Evolutionary conservation across 495 filamentous ascomycete genomes (phyloP).

Genomic region (Glarea lozoyensis): DNA sequence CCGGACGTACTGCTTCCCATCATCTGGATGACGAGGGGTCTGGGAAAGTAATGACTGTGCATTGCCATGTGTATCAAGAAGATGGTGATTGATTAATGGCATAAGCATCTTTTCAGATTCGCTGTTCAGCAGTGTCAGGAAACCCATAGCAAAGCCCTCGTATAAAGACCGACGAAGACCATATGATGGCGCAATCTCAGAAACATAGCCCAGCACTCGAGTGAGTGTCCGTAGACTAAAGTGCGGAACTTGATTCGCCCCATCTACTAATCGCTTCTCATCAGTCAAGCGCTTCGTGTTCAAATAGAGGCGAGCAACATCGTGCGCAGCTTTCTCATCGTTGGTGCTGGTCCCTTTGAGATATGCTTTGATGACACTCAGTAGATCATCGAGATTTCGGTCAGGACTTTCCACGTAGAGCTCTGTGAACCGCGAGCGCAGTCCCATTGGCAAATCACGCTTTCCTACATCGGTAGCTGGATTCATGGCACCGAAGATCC

Average conservation of each 20-base stretch:
- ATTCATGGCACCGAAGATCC: conserved; percentile 98
- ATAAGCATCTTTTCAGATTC: conserved; percentile 69
- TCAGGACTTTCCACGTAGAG: conserved; percentile 88
- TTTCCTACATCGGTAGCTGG: conserved; percentile 97
- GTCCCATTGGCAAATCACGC: conserved; percentile 76
- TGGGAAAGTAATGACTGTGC: conserved; percentile 59
- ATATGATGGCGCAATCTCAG: conserved; percentile 75
- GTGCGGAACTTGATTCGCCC: conserved; percentile 86
- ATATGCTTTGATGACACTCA: conserved; percentile 79
- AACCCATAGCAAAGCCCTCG: conserved; percentile 98
- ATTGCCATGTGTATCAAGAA: conserved; percentile 61
- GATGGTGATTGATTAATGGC: conserved; percentile 71
- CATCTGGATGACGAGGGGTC: conserved; percentile 62
- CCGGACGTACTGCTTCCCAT: conserved; percentile 71
- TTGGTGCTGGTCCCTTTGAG: conserved; percentile 57
- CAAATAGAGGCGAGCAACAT: conserved; percentile 78
- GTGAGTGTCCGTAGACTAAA: conserved; percentile 96
- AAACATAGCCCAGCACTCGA: conserved; percentile 76
- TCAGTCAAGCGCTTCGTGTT: conserved; percentile 75
- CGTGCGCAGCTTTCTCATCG: conserved; percentile 57
- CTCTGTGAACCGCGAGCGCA: conserved; percentile 86
- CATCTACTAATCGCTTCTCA: conserved; percentile 79
- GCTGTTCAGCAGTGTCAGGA: conserved; percentile 73
- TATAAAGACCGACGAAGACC: conserved; percentile 81
- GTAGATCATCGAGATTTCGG: conserved; percentile 68